Conservation (phyloP, 1,139 yeast genomes). For the Scheffersomyces titani region DNA sequence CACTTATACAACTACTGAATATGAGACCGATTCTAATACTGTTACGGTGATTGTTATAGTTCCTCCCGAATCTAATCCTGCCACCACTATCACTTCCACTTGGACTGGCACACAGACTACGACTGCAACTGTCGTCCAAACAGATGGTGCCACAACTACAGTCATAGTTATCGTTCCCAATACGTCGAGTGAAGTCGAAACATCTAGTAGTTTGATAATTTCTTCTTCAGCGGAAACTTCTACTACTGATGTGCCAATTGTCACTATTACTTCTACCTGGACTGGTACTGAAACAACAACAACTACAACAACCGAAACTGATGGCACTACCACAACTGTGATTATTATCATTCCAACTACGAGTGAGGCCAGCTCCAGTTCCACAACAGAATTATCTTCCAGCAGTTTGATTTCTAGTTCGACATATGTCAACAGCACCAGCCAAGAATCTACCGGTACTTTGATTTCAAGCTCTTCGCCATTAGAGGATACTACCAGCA, state of each 20-base stretch:
- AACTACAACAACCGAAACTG: background rate
- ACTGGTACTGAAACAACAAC: background rate
- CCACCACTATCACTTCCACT: background rate
- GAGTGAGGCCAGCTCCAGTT: no score
- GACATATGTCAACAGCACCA: no score
- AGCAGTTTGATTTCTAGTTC: no score
- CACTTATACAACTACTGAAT: no score
- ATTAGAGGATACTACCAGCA: background rate
- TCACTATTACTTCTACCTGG: background rate
- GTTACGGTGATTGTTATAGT: background rate
- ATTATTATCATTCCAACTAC: no score
- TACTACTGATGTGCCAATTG: background rate
- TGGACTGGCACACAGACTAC: background rate
- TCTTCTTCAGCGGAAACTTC: background rate
- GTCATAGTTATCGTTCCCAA: background rate
- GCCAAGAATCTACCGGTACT: no score
- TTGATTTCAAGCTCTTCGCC: no score
- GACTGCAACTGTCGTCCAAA: background rate
- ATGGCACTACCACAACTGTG: no score
- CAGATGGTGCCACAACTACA: background rate
- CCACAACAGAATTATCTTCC: no score
- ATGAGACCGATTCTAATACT: no score
- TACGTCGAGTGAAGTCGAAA: background rate
- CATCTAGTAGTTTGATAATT: background rate
- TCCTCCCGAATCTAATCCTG: no score